Evolutionary conservation across 108 stramenopile species (phyloP).

Genomic region (Epithemia pelagica): DNA sequence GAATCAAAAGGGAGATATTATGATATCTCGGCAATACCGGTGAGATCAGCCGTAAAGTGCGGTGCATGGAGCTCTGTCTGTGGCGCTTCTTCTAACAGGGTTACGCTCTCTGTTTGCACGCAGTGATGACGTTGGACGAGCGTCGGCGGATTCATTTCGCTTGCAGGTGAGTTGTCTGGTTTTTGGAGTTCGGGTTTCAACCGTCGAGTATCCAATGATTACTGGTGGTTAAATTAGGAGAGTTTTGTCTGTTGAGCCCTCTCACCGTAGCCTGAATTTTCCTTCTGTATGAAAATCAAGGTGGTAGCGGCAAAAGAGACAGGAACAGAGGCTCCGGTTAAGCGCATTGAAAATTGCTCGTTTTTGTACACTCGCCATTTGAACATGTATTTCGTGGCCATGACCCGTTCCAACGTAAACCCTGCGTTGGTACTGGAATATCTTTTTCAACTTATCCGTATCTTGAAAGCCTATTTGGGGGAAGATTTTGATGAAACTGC

Average conservation of each 20-base stretch:
- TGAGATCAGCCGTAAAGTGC: too few species aligned
- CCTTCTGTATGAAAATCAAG: constrained; percentile 22
- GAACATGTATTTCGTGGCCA: constrained; percentile 97
- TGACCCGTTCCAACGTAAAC: constrained; percentile 95
- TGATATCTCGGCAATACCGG: constrained; percentile 90
- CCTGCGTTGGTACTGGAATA: constrained; percentile 97
- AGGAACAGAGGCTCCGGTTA: constrained; percentile 90
- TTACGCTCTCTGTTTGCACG: too few species aligned
- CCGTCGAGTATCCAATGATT: neutral
- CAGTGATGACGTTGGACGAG: constrained; percentile 83
- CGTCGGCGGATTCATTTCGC: constrained; percentile 84
- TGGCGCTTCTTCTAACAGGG: too few species aligned
- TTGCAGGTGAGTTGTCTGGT: constrained; percentile 65
- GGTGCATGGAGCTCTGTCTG: too few species aligned
- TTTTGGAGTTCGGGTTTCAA: neutral
- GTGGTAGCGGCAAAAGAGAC: constrained; percentile 95
- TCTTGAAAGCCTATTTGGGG: constrained; percentile 96
- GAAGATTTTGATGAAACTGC: constrained; percentile 95
- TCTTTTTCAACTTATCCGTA: constrained; percentile 88
- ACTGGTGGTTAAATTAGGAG: neutral
- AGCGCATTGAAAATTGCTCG: constrained; percentile 90
- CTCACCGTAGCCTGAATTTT: neutral
- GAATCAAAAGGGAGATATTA: constrained; percentile 89
- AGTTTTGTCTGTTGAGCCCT: neutral
- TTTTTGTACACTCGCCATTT: constrained; percentile 95